Evolutionary conservation across 2,329 filamentous ascomycete genomes (phyloP), one percentile per base, ranked within the genome.

Genomic region (Trichoderma oligosporum): DNA sequence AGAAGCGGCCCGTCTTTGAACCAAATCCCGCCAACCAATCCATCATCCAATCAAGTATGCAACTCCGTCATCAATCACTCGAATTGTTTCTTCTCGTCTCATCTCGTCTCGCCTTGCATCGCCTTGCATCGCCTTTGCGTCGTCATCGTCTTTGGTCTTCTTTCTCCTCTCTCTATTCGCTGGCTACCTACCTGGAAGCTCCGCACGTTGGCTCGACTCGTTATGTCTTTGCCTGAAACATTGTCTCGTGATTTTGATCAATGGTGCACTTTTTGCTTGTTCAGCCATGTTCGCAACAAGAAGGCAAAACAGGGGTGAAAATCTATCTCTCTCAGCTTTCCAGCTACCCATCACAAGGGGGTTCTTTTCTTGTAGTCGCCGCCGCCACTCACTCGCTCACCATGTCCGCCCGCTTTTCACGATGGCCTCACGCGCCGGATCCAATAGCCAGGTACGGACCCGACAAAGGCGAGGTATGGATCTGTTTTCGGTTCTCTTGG

Each of bases 401-500:
- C 12, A 42, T 53, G 42, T 35, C 51, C 51, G 45, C 51, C 31
- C 41, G 27, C 27, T 35, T n/a, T 36, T 36, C 48, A 24, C 55
- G 46, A 57, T 57, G 46, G 55, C 46, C 39, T 51, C 55, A 39
- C 9, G 53, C 42, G 44, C 45, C 25, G 48, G 47, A 58, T 47
- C 54, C 54, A 47, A 57, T 48, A 49, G 54, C 54, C 45, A 49
- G 54, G 54, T 57, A 57, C 44, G 53, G 53, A 54, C 33, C 42
- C 53, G 54, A 31, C 54, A 27, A 51, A 24, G 27, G 41, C 54
- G 42, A 49, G 36, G 27, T 9, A 49, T 49, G 54, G 35, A 48
- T 57, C 54, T 49, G 42, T 39, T 36, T 27, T 42, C 54, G 44
- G 45, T 49, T 57, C 44, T 47, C 31, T 35, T 56, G 53, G 53